phyloP scores from a whole-genome alignment of 371 early-diverging fungal genomes.

The Mortierella sp. region DNA sequence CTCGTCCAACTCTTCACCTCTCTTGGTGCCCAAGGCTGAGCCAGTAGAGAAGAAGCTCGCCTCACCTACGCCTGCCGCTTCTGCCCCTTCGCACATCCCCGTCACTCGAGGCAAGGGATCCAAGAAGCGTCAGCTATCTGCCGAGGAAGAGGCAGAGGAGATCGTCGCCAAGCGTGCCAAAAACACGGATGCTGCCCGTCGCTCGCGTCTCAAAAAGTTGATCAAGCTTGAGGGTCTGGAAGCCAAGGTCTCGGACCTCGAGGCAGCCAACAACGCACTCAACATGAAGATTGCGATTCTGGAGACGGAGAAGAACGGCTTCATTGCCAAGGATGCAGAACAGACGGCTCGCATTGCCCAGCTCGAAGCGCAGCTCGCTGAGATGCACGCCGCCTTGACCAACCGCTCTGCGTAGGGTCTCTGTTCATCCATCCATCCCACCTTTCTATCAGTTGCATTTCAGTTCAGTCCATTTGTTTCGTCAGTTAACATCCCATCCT shows the following conservation, averaged over 20 bases:
- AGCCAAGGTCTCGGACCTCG: conserved; percentile 78
- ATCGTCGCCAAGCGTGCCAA: conserved; percentile 82
- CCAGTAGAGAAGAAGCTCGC: conserved; percentile 18
- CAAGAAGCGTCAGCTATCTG: conserved; percentile 44
- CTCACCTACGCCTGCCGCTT: conserved; percentile 19
- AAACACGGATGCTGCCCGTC: conserved; percentile 96
- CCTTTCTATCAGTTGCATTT: too few species aligned
- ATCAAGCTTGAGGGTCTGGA: conserved; percentile 87
- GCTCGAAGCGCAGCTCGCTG: conserved; percentile 77
- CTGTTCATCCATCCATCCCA: too few species aligned
- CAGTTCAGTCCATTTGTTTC: too few species aligned
- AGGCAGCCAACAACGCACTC: conserved; percentile 77
- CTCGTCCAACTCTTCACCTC: conserved; percentile 16
- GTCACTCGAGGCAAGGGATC: conserved; percentile 12
- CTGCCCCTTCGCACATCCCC: conserved; percentile 3
- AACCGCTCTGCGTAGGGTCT: too few species aligned
- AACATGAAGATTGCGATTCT: conserved; percentile 75
- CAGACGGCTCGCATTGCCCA: conserved; percentile 72
- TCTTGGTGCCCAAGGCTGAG: conserved; percentile 34
- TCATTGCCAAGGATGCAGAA: conserved; percentile 72
- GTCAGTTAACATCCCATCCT: too few species aligned
- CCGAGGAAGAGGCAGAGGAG: conserved; percentile 63
- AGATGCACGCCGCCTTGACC: conserved; percentile 71
- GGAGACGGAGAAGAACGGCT: conserved; percentile 74
- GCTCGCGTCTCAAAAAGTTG: conserved; percentile 90